A percentile compares a stretch with the other conserved stretches of the same genome.
Conservation (phyloP, 768 basidiomycete species). For the Leccinum pellstonianum region DNA sequence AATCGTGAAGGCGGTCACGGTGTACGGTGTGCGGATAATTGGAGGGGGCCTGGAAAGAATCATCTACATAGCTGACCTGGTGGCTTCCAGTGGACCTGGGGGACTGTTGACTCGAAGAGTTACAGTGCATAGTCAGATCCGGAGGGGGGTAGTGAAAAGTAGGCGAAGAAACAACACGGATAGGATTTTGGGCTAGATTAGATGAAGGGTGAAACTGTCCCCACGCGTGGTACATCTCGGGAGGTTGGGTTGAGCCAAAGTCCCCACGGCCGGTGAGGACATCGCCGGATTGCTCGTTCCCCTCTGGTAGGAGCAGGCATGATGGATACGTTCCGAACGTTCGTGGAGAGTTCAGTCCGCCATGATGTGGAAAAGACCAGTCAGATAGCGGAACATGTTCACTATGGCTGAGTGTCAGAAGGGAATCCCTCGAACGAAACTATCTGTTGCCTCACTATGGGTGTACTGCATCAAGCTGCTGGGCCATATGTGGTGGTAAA, state of each 20-base stretch:
- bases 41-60: not conserved
- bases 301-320: not conserved
- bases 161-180: not conserved
- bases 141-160: not conserved
- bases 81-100: conserved; percentile 1
- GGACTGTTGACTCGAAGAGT: not conserved
- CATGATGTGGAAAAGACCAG: not conserved
- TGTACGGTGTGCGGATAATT: not conserved
- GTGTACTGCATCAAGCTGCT: not conserved
- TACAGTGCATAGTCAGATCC: not conserved
- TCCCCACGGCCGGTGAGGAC: not conserved
- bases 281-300: not conserved
- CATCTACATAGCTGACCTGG: conserved; percentile 3
- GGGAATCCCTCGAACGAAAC: not conserved
- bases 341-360: not conserved
- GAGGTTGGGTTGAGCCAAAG: not conserved
- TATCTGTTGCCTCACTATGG: conserved; percentile 12
- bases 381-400: conserved; percentile 1
- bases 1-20: not conserved
- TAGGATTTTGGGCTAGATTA: not conserved
- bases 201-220: not conserved
- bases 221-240: conserved; percentile 10
- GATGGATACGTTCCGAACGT: not conserved
- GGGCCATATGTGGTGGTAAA: not conserved
- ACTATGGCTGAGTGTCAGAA: conserved; percentile 10